Percentiles rank a stretch among this genome's conserved stretches.
phyloP scores from a whole-genome alignment of 306 rosid species.

The Malus fusca region DNA sequence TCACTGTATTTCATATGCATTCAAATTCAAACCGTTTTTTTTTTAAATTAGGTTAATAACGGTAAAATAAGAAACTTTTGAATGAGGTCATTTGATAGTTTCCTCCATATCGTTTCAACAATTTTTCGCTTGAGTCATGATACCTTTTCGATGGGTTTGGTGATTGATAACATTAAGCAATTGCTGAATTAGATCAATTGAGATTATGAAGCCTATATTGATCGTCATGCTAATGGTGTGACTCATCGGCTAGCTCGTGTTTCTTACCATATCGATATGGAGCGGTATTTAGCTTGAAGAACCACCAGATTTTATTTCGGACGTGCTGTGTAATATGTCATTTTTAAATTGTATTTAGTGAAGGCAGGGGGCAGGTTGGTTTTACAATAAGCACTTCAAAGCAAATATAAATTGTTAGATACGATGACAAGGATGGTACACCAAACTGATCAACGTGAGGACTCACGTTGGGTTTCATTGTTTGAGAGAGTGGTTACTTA shows the following conservation, averaged over 20 bases:
- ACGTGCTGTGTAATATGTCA: not conserved
- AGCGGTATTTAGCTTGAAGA: no score
- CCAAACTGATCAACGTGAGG: slow-evolving; percentile 37
- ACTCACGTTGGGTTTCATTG: not conserved
- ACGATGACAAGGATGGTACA: slow-evolving; percentile 35
- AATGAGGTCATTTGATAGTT: not conserved
- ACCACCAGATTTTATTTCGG: no score
- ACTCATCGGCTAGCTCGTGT: no score
- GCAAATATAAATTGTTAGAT: slow-evolving; percentile 12
- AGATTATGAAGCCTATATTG: not conserved
- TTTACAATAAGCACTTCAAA: slow-evolving; percentile 6
- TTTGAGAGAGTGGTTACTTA: not conserved
- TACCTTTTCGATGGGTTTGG: no score
- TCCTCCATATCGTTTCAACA: no score
- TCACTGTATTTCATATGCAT: no score
- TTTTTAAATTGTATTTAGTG: not conserved
- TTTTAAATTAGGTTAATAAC: no score
- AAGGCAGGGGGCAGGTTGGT: not conserved
- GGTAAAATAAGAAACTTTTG: no score
- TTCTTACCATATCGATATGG: no score
- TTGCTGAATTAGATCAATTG: not conserved
- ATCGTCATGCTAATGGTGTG: no score
- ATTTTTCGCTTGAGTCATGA: not conserved
- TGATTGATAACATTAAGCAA: not conserved
- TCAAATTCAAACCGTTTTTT: not conserved